phyloP scores from a whole-genome alignment of 2,329 filamentous ascomycete species.

The Alternaria hordeiaustralica region DNA sequence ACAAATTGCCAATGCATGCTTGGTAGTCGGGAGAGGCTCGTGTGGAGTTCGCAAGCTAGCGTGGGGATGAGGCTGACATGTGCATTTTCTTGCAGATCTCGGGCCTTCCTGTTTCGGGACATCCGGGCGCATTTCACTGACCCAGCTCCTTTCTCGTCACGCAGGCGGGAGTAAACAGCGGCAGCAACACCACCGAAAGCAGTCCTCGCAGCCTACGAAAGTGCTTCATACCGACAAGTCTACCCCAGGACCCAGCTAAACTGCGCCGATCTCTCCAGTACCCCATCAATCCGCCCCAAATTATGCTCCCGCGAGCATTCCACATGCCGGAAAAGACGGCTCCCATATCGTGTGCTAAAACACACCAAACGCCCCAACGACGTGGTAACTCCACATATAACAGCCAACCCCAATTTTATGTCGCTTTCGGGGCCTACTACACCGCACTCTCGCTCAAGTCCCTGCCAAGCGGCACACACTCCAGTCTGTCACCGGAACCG shows the following conservation, averaged over 20 bases:
- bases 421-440: slow-evolving; percentile 1
- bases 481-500: slow-evolving; percentile 1
- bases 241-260: slow-evolving; percentile 5
- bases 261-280: slow-evolving; percentile 5
- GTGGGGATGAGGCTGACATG: slow-evolving; percentile 7
- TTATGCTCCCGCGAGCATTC: not conserved
- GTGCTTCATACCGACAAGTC: not conserved
- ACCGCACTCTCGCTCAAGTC: slow-evolving; percentile 7
- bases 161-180: not conserved
- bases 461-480: slow-evolving; percentile 7
- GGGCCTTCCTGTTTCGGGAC: slow-evolving; percentile 1
- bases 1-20: slow-evolving; percentile 15
- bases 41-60: slow-evolving; percentile 9
- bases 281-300: not conserved
- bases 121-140: not conserved
- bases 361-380: not conserved
- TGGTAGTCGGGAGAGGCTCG: slow-evolving; percentile 6
- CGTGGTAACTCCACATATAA: not conserved
- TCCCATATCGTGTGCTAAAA: slow-evolving; percentile 1
- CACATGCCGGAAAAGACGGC: slow-evolving; percentile 8
- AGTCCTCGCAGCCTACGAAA: not conserved
- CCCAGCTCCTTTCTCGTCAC: not conserved
- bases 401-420: not conserved
- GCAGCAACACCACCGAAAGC: not conserved
- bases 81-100: slow-evolving; percentile 1